A percentile compares a stretch with the other conserved stretches of the same genome.
These are phyloP conservation scores for Fusarium sp. DNA, from an alignment of 2,329 filamentous ascomycete species.

Conservation along the genomic window DNA sequence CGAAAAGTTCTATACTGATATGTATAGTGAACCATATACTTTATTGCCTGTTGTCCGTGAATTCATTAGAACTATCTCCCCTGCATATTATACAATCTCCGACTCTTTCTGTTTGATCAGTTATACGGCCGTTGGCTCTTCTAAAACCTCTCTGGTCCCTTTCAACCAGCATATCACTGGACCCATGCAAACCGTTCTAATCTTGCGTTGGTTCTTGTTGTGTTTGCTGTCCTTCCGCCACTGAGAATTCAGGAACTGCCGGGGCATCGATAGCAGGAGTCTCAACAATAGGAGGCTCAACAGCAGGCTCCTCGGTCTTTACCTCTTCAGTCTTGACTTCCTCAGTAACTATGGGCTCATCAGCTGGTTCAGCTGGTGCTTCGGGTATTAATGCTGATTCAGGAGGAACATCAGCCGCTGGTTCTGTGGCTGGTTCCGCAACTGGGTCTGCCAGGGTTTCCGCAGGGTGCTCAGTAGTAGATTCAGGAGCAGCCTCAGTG, in stretches of 20 bases:
- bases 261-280: not conserved
- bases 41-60: constrained; percentile 19
- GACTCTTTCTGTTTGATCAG: not conserved
- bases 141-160: not conserved
- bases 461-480: not conserved
- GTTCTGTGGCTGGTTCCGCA: not conserved
- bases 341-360: constrained; percentile 5
- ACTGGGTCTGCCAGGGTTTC: not conserved
- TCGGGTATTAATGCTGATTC: constrained; percentile 19
- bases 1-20: too few species aligned
- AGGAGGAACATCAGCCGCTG: not conserved
- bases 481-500: not conserved
- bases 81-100: constrained; percentile 31
- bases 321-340: constrained; percentile 10
- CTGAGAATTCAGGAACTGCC: not conserved
- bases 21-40: not conserved
- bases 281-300: not conserved
- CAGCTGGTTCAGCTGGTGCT: constrained; percentile 1
- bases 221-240: constrained; percentile 6
- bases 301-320: constrained; percentile 12
- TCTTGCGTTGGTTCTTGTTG: constrained; percentile 12
- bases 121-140: not conserved
- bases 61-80: constrained; percentile 22
- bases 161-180: not conserved
- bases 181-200: not conserved